Conservation (phyloP, 768 basidiomycete species). For the Agaricus sinodeliciosus region DNA sequence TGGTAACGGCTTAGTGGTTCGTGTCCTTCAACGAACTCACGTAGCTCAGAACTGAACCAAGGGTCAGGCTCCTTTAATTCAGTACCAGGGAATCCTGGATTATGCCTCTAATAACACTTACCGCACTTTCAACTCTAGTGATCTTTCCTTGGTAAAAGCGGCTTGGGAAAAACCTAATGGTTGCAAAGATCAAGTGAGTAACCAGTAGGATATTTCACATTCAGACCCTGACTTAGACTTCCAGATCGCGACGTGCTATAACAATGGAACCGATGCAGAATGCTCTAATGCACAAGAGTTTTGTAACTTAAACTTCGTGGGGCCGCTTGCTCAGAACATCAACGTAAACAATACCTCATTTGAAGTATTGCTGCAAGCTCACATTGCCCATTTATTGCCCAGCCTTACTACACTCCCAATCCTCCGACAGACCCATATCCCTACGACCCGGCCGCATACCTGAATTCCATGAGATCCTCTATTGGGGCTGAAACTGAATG, state of each 20-base stretch:
- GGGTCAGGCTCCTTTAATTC: constrained; percentile 32
- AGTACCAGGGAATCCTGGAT: constrained; percentile 52
- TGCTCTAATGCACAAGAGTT: constrained; percentile 51
- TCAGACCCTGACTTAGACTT: neutral
- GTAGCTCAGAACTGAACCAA: neutral
- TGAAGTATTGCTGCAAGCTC: neutral
- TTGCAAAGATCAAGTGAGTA: constrained; percentile 40
- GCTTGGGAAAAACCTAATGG: constrained; percentile 37
- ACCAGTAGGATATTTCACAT: neutral
- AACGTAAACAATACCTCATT: constrained; percentile 28
- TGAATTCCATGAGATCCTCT: constrained; percentile 22
- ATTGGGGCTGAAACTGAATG: constrained; percentile 41
- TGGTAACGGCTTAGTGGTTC: constrained; percentile 57
- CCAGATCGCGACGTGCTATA: constrained; percentile 49
- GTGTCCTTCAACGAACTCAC: constrained; percentile 6
- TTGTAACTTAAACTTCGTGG: constrained; percentile 53
- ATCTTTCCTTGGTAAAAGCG: constrained; percentile 33
- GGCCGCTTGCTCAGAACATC: constrained; percentile 44
- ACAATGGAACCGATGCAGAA: constrained; percentile 36
- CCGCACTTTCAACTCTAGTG: constrained; percentile 36
- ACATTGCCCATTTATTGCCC: neutral
- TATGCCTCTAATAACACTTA: constrained; percentile 55
- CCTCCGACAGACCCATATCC: constrained; percentile 42
- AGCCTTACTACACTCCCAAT: constrained; percentile 43
- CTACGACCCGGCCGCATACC: constrained; percentile 27